Conservation (phyloP, 2,329 filamentous ascomycete species). For the Phyllosticta capitalensis region DNA sequence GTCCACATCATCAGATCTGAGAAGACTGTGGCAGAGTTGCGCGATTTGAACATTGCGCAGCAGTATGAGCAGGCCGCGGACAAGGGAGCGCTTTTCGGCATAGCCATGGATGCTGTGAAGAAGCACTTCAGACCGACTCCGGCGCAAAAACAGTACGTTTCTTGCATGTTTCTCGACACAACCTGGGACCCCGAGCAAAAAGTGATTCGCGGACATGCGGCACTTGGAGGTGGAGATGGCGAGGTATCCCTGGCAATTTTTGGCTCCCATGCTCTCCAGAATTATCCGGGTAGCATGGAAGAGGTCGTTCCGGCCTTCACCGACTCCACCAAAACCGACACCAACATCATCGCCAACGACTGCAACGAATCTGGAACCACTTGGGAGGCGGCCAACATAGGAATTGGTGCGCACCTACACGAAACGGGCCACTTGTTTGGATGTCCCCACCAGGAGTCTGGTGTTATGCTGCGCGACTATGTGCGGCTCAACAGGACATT, state of each 20-base stretch:
- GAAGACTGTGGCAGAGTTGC: slow-evolving; percentile 76
- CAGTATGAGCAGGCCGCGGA: slow-evolving; percentile 61
- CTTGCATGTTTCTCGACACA: slow-evolving; percentile 74
- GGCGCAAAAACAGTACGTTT: slow-evolving; percentile 81
- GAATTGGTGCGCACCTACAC: slow-evolving; percentile 86
- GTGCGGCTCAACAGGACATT: slow-evolving; percentile 77
- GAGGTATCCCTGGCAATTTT: slow-evolving; percentile 78
- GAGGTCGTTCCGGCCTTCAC: slow-evolving; percentile 83
- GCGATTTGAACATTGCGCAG: slow-evolving; percentile 67
- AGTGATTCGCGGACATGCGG: slow-evolving; percentile 69
- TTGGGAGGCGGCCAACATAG: slow-evolving; percentile 92
- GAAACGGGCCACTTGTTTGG: slow-evolving; percentile 86
- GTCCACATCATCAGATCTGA: slow-evolving; percentile 76
- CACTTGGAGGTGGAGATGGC: slow-evolving; percentile 66
- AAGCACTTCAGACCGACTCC: slow-evolving; percentile 64
- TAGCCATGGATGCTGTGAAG: slow-evolving; percentile 68
- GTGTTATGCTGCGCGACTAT: slow-evolving; percentile 90
- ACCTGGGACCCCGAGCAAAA: slow-evolving; percentile 72
- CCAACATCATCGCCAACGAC: slow-evolving; percentile 70
- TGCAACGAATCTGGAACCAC: slow-evolving; percentile 79
- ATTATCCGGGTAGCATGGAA: slow-evolving; percentile 80
- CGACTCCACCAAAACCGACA: slow-evolving; percentile 84
- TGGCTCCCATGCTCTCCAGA: slow-evolving; percentile 84
- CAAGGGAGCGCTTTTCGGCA: slow-evolving; percentile 64
- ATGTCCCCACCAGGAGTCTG: slow-evolving; percentile 78